Evolutionary conservation across 306 rosid genomes (phyloP).

Genomic region (apple (Malus domestica)): ASM211411v1 NC_041790.1:13107001-13107500

Average conservation of each 20-base stretch:
- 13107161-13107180: not conserved
- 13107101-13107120: not conserved
- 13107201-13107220: not conserved
- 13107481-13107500: not conserved
- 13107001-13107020: conserved; percentile 97
- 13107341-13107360: not conserved
- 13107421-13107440: not conserved
- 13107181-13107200: not conserved
- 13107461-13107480: not conserved
- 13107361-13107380: no score
- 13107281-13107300: no score
- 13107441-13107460: not conserved
- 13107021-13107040: conserved; percentile 91
- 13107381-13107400: not conserved
- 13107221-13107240: not conserved
- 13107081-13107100: not conserved
- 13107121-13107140: not conserved
- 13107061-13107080: conserved; percentile 93
- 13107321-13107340: not conserved
- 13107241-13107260: no score
- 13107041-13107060: conserved; percentile 99
- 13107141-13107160: not conserved
- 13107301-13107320: not conserved
- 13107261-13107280: not conserved
- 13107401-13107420: not conserved